Conservation (phyloP, 2,329 filamentous ascomycete genomes). For the Dichotomopilus funicola region DNA sequence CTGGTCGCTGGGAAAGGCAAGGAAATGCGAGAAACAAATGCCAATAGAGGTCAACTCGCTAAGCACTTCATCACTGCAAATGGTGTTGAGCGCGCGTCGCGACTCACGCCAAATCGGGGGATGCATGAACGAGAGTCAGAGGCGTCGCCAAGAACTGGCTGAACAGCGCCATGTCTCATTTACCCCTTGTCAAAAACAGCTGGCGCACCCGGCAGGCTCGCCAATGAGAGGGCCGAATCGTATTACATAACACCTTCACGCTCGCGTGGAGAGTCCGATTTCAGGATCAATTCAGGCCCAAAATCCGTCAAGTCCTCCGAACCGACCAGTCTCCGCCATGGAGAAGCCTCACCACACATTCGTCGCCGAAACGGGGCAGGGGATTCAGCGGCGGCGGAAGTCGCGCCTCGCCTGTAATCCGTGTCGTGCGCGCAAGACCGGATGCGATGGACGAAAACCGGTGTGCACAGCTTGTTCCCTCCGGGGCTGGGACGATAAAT, state of each 20-base stretch:
- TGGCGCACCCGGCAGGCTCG: no score
- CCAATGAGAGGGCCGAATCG: not conserved
- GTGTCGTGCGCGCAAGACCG: slow-evolving; percentile 20
- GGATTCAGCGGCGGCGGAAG: slow-evolving; percentile 13
- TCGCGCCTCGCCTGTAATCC: slow-evolving; percentile 18
- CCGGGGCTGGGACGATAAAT: slow-evolving; percentile 18
- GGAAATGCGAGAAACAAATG: no score
- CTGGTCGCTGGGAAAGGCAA: no score
- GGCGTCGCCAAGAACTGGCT: no score
- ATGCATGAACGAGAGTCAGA: no score
- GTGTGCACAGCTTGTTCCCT: slow-evolving; percentile 15
- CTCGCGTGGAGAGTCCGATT: not conserved
- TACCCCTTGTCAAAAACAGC: no score
- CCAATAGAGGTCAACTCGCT: no score
- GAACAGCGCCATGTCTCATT: no score
- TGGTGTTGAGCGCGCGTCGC: no score
- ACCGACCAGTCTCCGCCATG: slow-evolving; percentile 2
- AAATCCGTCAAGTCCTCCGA: not conserved
- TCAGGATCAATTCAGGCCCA: not conserved
- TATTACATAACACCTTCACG: slow-evolving; percentile 1
- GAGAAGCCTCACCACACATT: slow-evolving; percentile 7
- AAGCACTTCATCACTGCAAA: no score
- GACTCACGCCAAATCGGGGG: no score
- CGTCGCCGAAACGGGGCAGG: slow-evolving; percentile 12
- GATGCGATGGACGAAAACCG: slow-evolving; percentile 19